Evolutionary conservation across 345 rosid genomes (phyloP).

Genomic region (Turnera subulata): DNA sequence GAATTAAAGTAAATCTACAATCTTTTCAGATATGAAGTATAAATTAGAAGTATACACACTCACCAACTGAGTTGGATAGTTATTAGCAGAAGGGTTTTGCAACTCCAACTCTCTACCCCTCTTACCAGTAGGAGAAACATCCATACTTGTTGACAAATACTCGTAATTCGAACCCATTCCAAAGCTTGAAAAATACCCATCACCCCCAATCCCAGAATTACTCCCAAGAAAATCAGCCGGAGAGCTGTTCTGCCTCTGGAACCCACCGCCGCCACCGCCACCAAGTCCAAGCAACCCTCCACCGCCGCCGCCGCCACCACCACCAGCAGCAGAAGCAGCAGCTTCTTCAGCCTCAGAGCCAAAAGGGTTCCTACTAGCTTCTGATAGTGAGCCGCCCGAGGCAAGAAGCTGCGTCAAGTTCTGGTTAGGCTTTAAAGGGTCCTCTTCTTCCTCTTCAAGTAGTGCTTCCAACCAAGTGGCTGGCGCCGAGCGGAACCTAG

Average conservation of each 20-base stretch:
- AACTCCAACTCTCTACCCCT: conserved; percentile 37
- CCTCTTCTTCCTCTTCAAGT: conserved; percentile 68
- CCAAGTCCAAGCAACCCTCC: conserved; percentile 20
- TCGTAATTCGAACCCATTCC: conserved; percentile 46
- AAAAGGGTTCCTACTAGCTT: conserved; percentile 7
- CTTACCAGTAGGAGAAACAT: conserved; percentile 47
- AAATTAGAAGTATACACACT: not conserved
- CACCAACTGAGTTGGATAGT: conserved; percentile 45
- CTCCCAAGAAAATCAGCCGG: conserved; percentile 58
- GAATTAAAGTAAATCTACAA: not conserved
- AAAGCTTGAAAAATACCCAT: conserved; percentile 45
- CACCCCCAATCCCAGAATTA: conserved; percentile 33
- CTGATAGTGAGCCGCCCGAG: conserved; percentile 11
- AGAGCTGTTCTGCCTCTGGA: conserved; percentile 66
- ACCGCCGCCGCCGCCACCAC: too few relatives aligned
- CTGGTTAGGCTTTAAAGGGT: conserved; percentile 60
- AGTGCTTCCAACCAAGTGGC: conserved; percentile 69
- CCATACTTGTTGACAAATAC: conserved; percentile 36
- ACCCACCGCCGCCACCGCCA: conserved; percentile 15
- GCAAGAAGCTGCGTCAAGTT: conserved; percentile 61
- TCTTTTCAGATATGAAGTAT: not conserved
- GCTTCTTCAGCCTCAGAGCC: conserved; percentile 28
- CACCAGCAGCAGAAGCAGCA: conserved; percentile 21
- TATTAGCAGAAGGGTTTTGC: conserved; percentile 26
- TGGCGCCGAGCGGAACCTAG: conserved; percentile 72